Base-by-base conservation (phyloP, 345 rosid species). In the Aquilaria sinensis region DNA sequence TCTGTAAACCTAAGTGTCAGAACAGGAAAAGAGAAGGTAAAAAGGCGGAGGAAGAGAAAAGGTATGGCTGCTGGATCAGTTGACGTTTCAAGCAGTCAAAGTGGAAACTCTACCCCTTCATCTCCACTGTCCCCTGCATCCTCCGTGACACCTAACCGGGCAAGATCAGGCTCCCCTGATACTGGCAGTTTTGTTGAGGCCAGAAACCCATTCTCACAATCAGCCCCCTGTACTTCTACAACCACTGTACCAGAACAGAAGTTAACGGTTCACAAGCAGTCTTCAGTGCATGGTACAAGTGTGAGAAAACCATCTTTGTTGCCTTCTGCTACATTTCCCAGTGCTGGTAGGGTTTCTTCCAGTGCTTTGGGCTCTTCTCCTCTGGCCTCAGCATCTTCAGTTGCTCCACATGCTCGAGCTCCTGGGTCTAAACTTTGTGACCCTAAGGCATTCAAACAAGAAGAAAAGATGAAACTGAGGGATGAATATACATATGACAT, bases 21-120 rank as follows among this genome's bases (percentile, higher is more conserved):
- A 72, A 80, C 64, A 5, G 76, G 77, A 43, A 88, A 79, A 75
- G 98, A 86, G 62, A 90, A 80, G 64, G 84, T 86, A 58, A 83
- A 82, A 60, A 73, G 86, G 74, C 80, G 96, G 58, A 85, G 88
- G 73, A 93, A 75, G 87, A 83, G 87, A 71, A 93, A 77, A 77
- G 89, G 83, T 61, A 64, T 69, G 29, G 66, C 72, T 15, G 70
- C 81, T 14, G 74, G 66, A 54, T 61, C 69, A 5, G 62, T 80
- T 15, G 97, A 93, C 59, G 89, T 81, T 32, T 90, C 96, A 10
- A 93, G 97, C 68, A 93, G 94, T 74, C 89, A 88, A 63, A 93
- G 96, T 43, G 98, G 92, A 67, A 85, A 82, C 68, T 90, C 98
- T 33, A 93, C 98, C 10, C 97, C 98, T 14, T 86, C 89, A 9